Percentiles rank a stretch among this genome's conserved stretches.
Evolutionary conservation across 2,329 filamentous ascomycete genomes (phyloP).

Genomic region (Fusarium xyrophilum): DNA sequence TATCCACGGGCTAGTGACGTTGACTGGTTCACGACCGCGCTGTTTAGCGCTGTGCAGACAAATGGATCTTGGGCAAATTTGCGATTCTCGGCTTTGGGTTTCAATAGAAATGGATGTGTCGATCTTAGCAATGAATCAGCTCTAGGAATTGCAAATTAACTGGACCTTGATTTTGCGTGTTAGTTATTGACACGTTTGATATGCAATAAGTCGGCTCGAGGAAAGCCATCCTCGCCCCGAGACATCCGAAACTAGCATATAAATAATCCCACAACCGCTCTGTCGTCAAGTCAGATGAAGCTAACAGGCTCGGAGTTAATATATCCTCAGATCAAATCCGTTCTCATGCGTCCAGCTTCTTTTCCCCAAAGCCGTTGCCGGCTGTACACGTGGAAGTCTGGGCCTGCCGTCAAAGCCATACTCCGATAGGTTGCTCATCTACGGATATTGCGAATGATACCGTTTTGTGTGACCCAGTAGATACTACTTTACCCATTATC

Average conservation of each 20-base stretch:
- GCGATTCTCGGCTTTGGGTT: constrained; percentile 1
- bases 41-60: constrained; percentile 25
- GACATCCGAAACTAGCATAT: constrained; percentile 15
- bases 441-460: not conserved
- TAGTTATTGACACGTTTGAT: not conserved
- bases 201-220: not conserved
- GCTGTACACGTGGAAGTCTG: constrained; percentile 26
- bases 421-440: not conserved
- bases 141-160: not conserved
- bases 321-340: not conserved
- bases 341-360: constrained; percentile 15
- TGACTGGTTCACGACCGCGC: constrained; percentile 21
- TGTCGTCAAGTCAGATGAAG: not conserved
- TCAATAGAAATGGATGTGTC: not conserved
- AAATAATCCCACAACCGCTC: not conserved
- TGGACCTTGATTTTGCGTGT: not conserved
- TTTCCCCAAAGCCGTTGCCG: not conserved
- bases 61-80: constrained; percentile 10
- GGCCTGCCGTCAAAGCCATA: constrained; percentile 8
- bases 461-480: not conserved
- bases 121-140: constrained; percentile 4
- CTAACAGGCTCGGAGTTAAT: constrained; percentile 1
- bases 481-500: not conserved
- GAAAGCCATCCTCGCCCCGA: constrained; percentile 3
- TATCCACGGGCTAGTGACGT: constrained; percentile 23